Evolutionary conservation across 768 basidiomycete species (phyloP), one percentile per base, ranked within the genome.

Genomic region (Mycena haematopus): DNA sequence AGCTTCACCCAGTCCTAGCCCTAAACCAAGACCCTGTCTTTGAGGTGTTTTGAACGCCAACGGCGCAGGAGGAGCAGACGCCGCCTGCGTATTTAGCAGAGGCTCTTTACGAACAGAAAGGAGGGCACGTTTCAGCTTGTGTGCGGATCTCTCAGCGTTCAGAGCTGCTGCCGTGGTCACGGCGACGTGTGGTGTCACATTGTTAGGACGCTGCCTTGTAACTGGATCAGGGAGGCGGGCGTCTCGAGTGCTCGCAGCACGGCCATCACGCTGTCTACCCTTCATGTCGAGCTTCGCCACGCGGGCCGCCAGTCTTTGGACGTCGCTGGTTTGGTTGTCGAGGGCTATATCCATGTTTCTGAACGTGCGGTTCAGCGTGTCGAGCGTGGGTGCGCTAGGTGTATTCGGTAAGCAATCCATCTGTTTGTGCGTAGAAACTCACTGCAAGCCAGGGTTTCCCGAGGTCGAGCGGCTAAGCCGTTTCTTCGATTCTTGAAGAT

Each of bases 291-390:
- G 73, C 59, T 81, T 84, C 15, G 80, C 69, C 21, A 91, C 73
- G 36, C 88, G 83, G n/a, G 77, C 71, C 2, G 81, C 74, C 33
- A 93, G 80, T 2, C 73, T 70, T 3, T 80, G 75, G 27, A 93
- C 73, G 10, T 88, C 84, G 29, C 77, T 76, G 1, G 79, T 77
- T 72, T 90, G 87, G 66, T 89, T 86, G 40, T 80, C 79, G 63
- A 93, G 82, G 0, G 87, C 86, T 21, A 86, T 71, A 57, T 93
- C 90, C 68, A 97, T 93, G 72, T 96, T 95, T 44, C 90, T 86
- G 69, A 92, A 90, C 0, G 93, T 91, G 33, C 92, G 85, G 67
- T 90, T 88, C 72, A 96, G 85, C 1, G 91, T 89, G 69, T 96
- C 95, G 53, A 97, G 76, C 8, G 92, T 87, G 1, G 95, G 94